Percentiles rank a stretch among this genome's conserved stretches.
Evolutionary conservation across 768 basidiomycete genomes (phyloP).

Genomic region (Boletus bicolor): DNA sequence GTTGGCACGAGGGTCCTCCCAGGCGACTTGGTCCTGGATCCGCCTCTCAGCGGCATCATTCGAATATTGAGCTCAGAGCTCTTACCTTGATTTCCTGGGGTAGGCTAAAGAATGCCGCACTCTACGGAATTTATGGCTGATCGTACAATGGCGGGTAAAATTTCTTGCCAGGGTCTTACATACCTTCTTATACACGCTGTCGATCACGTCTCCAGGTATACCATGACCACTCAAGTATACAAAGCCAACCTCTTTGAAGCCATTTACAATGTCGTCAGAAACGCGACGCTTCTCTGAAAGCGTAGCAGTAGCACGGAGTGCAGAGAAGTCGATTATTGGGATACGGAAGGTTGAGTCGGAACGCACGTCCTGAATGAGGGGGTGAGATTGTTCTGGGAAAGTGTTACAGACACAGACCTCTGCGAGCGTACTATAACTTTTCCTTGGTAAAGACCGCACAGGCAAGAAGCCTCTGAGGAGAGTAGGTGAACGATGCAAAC

Average conservation of each 20-base stretch:
- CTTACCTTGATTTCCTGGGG: slow-evolving; percentile 59
- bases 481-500: slow-evolving; percentile 14
- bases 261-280: slow-evolving; percentile 66
- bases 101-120: slow-evolving; percentile 70
- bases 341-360: slow-evolving; percentile 52
- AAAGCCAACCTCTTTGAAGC: slow-evolving; percentile 79
- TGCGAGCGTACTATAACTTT: slow-evolving; percentile 24
- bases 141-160: neutral
- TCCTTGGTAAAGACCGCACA: slow-evolving; percentile 1
- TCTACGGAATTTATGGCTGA: slow-evolving; percentile 43
- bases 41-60: neutral
- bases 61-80: neutral
- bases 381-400: slow-evolving; percentile 4
- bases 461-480: slow-evolving; percentile 2
- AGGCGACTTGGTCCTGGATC: slow-evolving; percentile 57
- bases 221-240: slow-evolving; percentile 77
- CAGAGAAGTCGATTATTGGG: slow-evolving; percentile 76
- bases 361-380: slow-evolving; percentile 30
- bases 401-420: slow-evolving; percentile 14
- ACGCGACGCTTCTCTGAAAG: slow-evolving; percentile 54
- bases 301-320: slow-evolving; percentile 53
- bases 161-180: slow-evolving; percentile 24
- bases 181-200: slow-evolving; percentile 62
- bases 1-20: slow-evolving; percentile 85
- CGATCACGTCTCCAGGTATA: slow-evolving; percentile 53